Base-by-base conservation (phyloP, 2,329 filamentous ascomycete species). In the Fusarium abutilonis region DNA sequence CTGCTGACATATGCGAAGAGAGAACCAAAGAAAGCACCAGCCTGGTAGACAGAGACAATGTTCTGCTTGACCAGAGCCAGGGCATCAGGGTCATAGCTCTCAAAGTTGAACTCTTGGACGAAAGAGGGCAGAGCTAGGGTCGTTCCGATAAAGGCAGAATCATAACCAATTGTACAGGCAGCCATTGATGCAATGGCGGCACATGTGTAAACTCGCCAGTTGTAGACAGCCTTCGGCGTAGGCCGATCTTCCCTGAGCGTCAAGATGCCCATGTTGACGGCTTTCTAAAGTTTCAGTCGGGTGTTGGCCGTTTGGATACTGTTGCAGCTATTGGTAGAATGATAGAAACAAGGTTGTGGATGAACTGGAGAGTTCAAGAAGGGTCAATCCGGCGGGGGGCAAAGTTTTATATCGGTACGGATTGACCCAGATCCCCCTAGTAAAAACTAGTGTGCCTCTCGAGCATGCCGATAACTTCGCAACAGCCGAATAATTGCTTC, bases 21-120 rank as follows among this genome's bases (percentile, higher is more conserved):
- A n/a, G 88, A 86, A 46, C 91, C 91, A 67, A 94, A 93, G 78
- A 95, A 93, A 57, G 90, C 90, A 56, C 91, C 91, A 9, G 91
- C 91, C 75, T 94, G 91, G 77, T 92, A 93, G 50, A 89, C 85
- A 23, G 89, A 92, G 47, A 93, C 90, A 60, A 93, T 92, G 74
- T 93, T 94, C 68, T 88, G 80, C 70, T 86, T 88, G 43, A 90
- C 78, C 4, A 90, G 75, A 28, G 86, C 82, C 23, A 87, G 77
- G n/a, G 83, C 71, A 4, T 68, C 52, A 0, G 72, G 50, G 5
- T 72, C 75, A 76, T 88, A 83, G 3, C 75, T 69, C 3, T 74
- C 77, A 67, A 93, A 88, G 13, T 79, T 68, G 73, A 94, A 94
- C 72, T 93, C 91, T 1, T 79, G 70, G 40, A 79, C 80, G 75